phyloP scores from a whole-genome alignment of 2,329 filamentous ascomycete species.

The Fragosphaeria purpurea region DNA sequence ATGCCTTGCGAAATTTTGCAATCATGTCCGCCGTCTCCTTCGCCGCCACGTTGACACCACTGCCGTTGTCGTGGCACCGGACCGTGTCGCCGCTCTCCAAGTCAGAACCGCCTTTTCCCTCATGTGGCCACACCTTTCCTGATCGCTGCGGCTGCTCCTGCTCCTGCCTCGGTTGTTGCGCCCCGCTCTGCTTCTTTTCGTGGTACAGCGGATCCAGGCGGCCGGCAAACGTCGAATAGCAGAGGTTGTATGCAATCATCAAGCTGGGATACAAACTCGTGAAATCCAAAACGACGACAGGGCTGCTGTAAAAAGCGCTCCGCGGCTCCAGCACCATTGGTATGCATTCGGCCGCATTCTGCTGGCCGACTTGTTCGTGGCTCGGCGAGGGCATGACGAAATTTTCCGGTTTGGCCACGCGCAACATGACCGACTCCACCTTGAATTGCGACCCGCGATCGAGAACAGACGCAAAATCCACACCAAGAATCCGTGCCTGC shows the following conservation, averaged over 20 bases:
- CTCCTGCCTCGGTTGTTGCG: neutral
- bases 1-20: neutral
- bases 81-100: neutral
- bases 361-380: conserved; percentile 80
- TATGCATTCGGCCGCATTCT: conserved; percentile 89
- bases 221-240: conserved; percentile 92
- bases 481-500: conserved; percentile 81
- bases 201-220: conserved; percentile 41
- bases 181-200: neutral
- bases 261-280: conserved; percentile 93
- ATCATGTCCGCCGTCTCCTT: neutral
- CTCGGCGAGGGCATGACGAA: conserved; percentile 85
- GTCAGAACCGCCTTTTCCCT: neutral
- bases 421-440: conserved; percentile 97
- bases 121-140: too few species aligned
- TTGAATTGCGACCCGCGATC: conserved; percentile 95
- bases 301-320: conserved; percentile 86
- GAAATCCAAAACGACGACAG: conserved; percentile 85
- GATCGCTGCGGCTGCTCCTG: neutral
- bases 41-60: neutral
- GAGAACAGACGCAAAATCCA: conserved; percentile 96
- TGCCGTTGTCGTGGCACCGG: neutral
- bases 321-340: conserved; percentile 97
- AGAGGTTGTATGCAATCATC: conserved; percentile 99
- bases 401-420: conserved; percentile 94